Conservation (phyloP, 2,329 filamentous ascomycete genomes). For the Ramularia collo-cygni region DNA sequence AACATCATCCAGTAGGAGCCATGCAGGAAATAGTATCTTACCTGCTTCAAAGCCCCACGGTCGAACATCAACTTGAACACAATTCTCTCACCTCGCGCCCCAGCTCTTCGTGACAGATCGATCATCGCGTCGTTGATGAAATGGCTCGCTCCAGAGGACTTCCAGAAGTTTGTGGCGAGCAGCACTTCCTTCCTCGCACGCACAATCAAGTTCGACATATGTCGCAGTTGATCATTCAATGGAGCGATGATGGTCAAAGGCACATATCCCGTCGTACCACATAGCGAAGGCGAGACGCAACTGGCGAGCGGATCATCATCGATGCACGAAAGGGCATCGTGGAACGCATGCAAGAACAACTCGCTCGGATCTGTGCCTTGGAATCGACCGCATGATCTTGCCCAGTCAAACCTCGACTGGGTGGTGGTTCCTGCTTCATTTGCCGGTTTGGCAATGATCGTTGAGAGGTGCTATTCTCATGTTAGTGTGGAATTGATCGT, state of each 20-base stretch:
- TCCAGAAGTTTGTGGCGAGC: conserved; percentile 71
- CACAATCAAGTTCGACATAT: conserved; percentile 70
- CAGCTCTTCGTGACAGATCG: conserved; percentile 62
- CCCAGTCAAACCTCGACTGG: conserved; percentile 39
- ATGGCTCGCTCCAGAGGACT: conserved; percentile 58
- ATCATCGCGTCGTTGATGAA: conserved; percentile 62
- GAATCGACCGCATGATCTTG: conserved; percentile 60
- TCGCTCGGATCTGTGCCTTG: conserved; percentile 56
- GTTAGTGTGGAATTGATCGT: not conserved
- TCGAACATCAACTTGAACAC: conserved; percentile 73
- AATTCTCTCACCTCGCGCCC: conserved; percentile 49
- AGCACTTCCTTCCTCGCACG: conserved; percentile 66
- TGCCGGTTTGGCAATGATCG: conserved; percentile 15
- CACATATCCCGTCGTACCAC: conserved; percentile 56
- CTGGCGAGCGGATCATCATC: conserved; percentile 46
- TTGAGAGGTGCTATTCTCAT: conserved; percentile 16
- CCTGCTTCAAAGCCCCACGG: conserved; percentile 58
- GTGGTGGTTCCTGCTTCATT: conserved; percentile 6
- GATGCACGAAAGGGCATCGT: conserved; percentile 55
- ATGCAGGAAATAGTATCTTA: no score
- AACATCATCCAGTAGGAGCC: conserved; percentile 2
- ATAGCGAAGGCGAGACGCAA: conserved; percentile 52
- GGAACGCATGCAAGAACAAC: conserved; percentile 62
- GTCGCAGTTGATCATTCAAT: conserved; percentile 63
- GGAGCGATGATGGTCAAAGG: conserved; percentile 64